Base-by-base conservation (phyloP, 768 basidiomycete species). In the Termitomyces sp. region DNA sequence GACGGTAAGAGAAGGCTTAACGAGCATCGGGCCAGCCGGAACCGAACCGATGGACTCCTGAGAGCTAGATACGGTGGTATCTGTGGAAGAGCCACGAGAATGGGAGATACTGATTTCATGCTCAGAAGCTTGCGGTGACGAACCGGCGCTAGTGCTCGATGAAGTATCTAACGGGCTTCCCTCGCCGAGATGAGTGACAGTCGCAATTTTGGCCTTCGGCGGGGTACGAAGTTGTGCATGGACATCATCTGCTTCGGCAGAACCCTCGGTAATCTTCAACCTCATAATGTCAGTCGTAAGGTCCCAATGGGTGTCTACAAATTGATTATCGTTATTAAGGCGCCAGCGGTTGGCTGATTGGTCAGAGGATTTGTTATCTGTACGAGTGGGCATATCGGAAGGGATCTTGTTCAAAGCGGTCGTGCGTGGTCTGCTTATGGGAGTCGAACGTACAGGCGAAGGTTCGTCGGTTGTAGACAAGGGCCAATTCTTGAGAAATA, bases 41-140 rank as follows among this genome's bases (percentile, higher is more conserved):
- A 75, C 75, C 55, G 83, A 84, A 55, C 76, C 68, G 18, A 65
- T 73, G 53, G 85, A 85, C 58, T 81, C 81, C 60, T 83, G 87
- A 57, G 83, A 82, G 67, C 76, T 78, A 5, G 83, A 84, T 51
- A 79, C 76, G 31, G 85, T 80, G 34, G 86, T 87, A 72, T 91
- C 90, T 62, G 87, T 85, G n/a, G 91, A 91, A 30, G 89, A 91
- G 54, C 87, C 91, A 56, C 90, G 85, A 62, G 90, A 91, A 72
- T 91, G 90, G 62, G 87, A 85, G 31, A 83, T 78, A 55, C 74
- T 79, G 65, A 85, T 83, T 60, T 81, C 81, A 70, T 87, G 85
- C 63, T 89, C 87, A 61, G 85, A 80, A 46, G 80, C 73, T 55
- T 86, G 83, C 20, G 89, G 87, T 37, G 89, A 89, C 51, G 89